Evolutionary conservation across 2,329 filamentous ascomycete species (phyloP), one percentile per base, ranked within the genome.

Genomic region (Fusarium sp.): DNA sequence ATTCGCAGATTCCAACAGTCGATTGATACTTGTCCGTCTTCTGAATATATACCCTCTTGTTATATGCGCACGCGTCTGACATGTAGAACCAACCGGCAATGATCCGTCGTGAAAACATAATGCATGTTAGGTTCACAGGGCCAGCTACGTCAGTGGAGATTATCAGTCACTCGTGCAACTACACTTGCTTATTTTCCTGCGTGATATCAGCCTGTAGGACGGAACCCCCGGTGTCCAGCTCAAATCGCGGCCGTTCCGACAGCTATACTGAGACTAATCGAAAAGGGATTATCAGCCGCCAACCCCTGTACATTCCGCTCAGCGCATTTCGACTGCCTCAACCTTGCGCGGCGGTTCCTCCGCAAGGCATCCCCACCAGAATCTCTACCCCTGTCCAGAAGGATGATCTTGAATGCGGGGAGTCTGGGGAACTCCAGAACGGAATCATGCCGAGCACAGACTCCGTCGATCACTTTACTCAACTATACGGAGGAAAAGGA

Each of bases 21-120:
- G 8, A 34, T 34, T 5, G 5, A 16, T 16, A 34, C 32, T 18
- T 34, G 16, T 34, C 16, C 2, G 5, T 5, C 8, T 34, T 34
- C 8, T 34, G 32, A 5, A 10, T 8, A 34, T 34, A 8, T 18
- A 34, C 16, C 5, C 4, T 9, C 0, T 34, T 0, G 3, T 18
- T 10, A 34, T 34, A 8, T 34, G 32, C 10, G 16, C 16, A 18
- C 16, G 5, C 32, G 32, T 34, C 32, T 18, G 16, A 18, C 32
- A 34, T 18, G 32, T 34, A 18, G 16, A 34, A 34, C 30, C 21
- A 21, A 21, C 21, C 21, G 21, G 21, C 21, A 21, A 21, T 21
- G 21, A 21, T 21, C 21, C 21, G 21, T 21, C 21, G 21, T 4
- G 21, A 21, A 21, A 21, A 21, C 21, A 21, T 21, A 21, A 21